phyloP scores from a whole-genome alignment of 2,329 filamentous ascomycete genomes.

The Lachnellula subtilissima region DNA sequence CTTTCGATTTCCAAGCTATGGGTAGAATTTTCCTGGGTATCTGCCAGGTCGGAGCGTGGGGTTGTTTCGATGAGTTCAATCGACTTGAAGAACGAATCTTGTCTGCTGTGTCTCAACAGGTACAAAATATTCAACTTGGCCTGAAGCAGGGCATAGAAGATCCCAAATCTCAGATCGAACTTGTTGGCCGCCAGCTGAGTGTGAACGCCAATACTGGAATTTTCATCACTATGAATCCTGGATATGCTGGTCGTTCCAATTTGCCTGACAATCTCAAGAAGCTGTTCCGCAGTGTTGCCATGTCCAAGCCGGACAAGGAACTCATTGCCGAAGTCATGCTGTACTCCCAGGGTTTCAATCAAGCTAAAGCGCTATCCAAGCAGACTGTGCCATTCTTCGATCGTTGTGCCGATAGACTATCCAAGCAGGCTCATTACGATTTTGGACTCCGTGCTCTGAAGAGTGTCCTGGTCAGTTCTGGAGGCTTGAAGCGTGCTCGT shows the following conservation, averaged over 20 bases:
- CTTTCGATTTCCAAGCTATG: slow-evolving; percentile 99
- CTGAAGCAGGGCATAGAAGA: slow-evolving; percentile 80
- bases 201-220: slow-evolving; percentile 95
- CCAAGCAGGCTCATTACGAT: slow-evolving; percentile 98
- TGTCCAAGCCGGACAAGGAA: slow-evolving; percentile 99
- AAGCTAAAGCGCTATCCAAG: slow-evolving; percentile 88
- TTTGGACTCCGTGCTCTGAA: slow-evolving; percentile 97
- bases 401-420: slow-evolving; percentile 72
- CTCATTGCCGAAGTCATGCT: slow-evolving; percentile 99
- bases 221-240: slow-evolving; percentile 99
- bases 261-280: slow-evolving; percentile 99
- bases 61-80: slow-evolving; percentile 99
- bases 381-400: slow-evolving; percentile 99
- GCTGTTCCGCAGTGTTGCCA: slow-evolving; percentile 96
- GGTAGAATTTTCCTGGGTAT: slow-evolving; percentile 98
- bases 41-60: slow-evolving; percentile 98
- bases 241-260: slow-evolving; percentile 96
- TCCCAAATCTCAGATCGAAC: slow-evolving; percentile 82
- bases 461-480: slow-evolving; percentile 96
- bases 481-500: slow-evolving; percentile 84
- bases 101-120: slow-evolving; percentile 96
- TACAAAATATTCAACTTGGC: slow-evolving; percentile 98
- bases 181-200: slow-evolving; percentile 82
- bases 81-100: slow-evolving; percentile 95
- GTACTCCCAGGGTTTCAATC: slow-evolving; percentile 97